Base-by-base conservation (phyloP, 2,329 filamentous ascomycete genomes). In the Colletotrichum euphorbiae region DNA sequence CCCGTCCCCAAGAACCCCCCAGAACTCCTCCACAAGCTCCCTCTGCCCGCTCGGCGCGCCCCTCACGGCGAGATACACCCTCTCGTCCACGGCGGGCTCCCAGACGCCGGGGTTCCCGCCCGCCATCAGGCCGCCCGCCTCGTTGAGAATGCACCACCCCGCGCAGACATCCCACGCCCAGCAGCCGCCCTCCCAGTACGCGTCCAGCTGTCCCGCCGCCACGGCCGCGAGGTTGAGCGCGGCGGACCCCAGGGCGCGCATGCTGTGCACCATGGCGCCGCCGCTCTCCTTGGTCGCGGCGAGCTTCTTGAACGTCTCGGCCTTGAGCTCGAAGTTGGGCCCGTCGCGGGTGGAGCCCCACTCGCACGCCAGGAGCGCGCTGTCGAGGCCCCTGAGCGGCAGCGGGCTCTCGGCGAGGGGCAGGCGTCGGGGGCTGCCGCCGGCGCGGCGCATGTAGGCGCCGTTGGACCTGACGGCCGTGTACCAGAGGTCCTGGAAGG, bases 81-180 rank as follows among this genome's bases (percentile, higher is more conserved):
- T 81, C 66, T 81, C 81, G 73, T 91, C 89, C 60, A 91, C 76
- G 60, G 80, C 79, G 2, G 85, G 82, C n/a, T 87, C 79, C 92
- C 91, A 94, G 62, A 87, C 85, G 0, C 91, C 92, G 0, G 91
- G 89, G 76, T 94, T 94, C 4, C 89, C 91, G 75, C 90, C 85
- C 7, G 86, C 91, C 82, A 95, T 88, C 58, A 87, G 81, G 0
- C 92, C 92, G 0, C 92, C 93, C 0, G 92, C 91, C 81, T 95
- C 92, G 33, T 82, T 80, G 28, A 95, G 80, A 69, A 95, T 90
- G 66, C 90, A 89, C 92, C 92, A 94, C 0, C 90, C 92, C 5
- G 93, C 93, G 75, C 91, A 93, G 2, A 95, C 92, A 77, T 95
- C 92, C 92, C 92, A 95, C 2, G 92, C 91, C 87, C 91, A 95